Evolutionary conservation across 2,329 filamentous ascomycete genomes (phyloP).

Genomic region (Fusarium cicatricum): DNA sequence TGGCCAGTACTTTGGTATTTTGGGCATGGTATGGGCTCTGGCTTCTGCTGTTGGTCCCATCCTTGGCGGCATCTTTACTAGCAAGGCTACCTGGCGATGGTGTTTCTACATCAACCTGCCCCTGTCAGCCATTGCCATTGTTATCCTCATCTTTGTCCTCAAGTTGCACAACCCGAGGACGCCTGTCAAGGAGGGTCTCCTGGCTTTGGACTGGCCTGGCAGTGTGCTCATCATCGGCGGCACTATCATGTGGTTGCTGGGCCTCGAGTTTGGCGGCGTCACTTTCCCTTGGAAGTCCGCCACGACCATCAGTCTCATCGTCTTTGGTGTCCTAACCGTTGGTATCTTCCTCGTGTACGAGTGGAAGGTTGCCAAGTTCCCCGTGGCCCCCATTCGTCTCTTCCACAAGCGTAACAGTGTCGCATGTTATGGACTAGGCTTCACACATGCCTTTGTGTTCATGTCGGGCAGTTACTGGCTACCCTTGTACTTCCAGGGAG

Average conservation of each 20-base stretch:
- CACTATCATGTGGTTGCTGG: conserved; percentile 86
- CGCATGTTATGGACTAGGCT: conserved; percentile 70
- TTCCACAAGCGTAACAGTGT: conserved; percentile 74
- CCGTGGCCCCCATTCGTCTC: conserved; percentile 77
- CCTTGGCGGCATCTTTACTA: conserved; percentile 73
- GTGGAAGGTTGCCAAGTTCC: conserved; percentile 76
- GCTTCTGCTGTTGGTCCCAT: conserved; percentile 72
- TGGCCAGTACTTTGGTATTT: conserved; percentile 61
- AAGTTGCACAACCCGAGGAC: conserved; percentile 75
- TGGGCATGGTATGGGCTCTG: conserved; percentile 69
- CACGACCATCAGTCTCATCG: conserved; percentile 77
- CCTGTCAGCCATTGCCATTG: conserved; percentile 55
- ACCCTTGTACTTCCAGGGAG: conserved; percentile 84
- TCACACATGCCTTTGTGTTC: conserved; percentile 79
- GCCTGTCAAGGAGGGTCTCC: conserved; percentile 66
- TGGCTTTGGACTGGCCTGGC: conserved; percentile 68
- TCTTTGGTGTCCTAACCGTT: conserved; percentile 73
- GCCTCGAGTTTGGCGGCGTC: conserved; percentile 84
- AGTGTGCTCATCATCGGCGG: conserved; percentile 72
- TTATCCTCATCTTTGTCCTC: conserved; percentile 66
- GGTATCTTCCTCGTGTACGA: conserved; percentile 77
- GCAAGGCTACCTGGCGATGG: conserved; percentile 72
- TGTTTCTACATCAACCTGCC: conserved; percentile 73
- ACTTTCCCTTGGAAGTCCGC: conserved; percentile 77
- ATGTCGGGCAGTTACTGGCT: conserved; percentile 82